Conservation (phyloP, 192 early-diverging fungal species). For the Rhizophagus clarus region DNA sequence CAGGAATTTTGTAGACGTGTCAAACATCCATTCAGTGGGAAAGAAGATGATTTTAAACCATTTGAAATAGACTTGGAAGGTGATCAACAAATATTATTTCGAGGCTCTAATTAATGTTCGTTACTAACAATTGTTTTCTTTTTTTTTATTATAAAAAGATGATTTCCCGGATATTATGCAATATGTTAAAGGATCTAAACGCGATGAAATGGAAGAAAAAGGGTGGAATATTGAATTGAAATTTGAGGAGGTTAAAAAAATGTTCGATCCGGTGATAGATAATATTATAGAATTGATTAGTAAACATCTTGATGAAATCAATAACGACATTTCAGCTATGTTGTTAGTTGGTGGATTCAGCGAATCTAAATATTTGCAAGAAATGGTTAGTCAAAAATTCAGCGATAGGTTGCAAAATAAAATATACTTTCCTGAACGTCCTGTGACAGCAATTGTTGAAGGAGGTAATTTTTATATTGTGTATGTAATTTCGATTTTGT, state of each 20-base stretch:
- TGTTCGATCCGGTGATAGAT: constrained; percentile 61
- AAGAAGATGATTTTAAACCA: neutral
- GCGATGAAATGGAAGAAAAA: constrained; percentile 5
- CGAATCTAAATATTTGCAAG: constrained; percentile 52
- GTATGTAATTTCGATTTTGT: neutral
- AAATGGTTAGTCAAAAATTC: constrained; percentile 51
- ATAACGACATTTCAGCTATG: constrained; percentile 46
- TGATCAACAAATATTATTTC: too few relatives aligned
- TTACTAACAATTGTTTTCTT: too few relatives aligned
- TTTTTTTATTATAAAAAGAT: too few relatives aligned
- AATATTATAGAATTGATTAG: constrained; percentile 55
- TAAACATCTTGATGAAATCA: constrained; percentile 48
- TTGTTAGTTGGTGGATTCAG: constrained; percentile 62
- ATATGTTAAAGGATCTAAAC: neutral
- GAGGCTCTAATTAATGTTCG: too few relatives aligned
- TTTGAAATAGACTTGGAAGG: constrained; percentile 13
- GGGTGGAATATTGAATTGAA: constrained; percentile 15
- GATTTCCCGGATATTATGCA: neutral
- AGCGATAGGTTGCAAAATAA: constrained; percentile 35
- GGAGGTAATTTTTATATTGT: constrained; percentile 26
- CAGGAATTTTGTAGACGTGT: neutral
- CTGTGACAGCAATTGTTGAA: constrained; percentile 53
- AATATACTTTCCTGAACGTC: constrained; percentile 50
- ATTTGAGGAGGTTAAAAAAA: neutral
- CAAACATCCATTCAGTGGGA: neutral